Percentiles rank a stretch among this genome's conserved stretches.
Conservation (phyloP, 202 grass and related monocot species). For the Panicum virgatum region DNA sequence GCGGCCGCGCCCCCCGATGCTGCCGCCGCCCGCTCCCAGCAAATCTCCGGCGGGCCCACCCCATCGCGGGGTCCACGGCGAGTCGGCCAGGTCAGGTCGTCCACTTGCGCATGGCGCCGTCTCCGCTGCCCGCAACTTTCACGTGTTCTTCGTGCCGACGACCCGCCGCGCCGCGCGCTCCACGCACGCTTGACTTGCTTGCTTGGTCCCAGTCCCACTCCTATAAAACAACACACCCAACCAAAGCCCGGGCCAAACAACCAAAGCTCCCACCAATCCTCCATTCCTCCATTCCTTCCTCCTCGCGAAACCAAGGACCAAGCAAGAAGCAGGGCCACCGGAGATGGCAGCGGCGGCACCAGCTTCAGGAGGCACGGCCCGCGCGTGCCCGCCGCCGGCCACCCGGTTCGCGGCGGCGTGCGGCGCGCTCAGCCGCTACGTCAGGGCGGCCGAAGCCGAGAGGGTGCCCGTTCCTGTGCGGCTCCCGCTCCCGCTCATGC, state of each 20-base stretch:
- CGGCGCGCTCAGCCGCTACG: slow-evolving; percentile 52
- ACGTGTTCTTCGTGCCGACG: slow-evolving; percentile 32
- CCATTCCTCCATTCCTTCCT: no score
- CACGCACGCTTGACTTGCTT: neutral
- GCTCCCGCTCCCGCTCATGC: slow-evolving; percentile 40
- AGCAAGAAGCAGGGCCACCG: neutral
- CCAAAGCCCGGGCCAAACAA: neutral
- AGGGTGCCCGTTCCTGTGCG: neutral
- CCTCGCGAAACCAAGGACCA: neutral
- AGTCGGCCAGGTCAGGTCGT: neutral
- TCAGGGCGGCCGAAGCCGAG: slow-evolving; percentile 50
- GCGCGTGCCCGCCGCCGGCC: neutral
- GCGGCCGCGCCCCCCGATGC: no score
- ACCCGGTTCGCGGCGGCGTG: slow-evolving; percentile 50
- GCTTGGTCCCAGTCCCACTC: neutral
- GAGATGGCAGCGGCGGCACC: neutral
- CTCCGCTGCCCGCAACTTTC: neutral
- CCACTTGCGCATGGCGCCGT: neutral
- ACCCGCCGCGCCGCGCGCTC: neutral
- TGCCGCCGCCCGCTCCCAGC: neutral
- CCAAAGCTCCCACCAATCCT: neutral
- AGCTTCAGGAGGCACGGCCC: neutral
- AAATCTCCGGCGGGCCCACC: neutral
- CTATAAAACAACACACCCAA: neutral
- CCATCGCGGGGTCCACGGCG: neutral